Conservation (phyloP, 1,284 basidiomycete genomes). For the Flammula alnicola region DNA sequence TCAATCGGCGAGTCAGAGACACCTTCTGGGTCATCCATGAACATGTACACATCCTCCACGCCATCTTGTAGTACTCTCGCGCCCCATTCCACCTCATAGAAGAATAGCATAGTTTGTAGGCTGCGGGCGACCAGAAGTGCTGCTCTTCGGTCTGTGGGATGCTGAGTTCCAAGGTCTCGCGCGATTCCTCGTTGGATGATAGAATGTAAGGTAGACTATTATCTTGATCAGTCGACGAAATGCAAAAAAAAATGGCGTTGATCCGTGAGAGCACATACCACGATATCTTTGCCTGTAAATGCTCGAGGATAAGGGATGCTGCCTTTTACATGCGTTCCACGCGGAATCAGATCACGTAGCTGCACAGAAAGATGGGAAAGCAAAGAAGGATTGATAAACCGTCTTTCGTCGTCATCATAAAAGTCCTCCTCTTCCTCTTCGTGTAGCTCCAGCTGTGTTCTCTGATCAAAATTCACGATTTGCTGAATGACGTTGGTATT, state of each 20-base stretch:
- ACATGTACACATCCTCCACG: conserved; percentile 95
- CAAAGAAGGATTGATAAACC: conserved; percentile 86
- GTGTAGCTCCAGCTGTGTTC: conserved; percentile 40
- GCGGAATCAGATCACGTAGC: conserved; percentile 84
- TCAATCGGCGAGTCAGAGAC: conserved; percentile 57
- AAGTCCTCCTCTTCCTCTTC: conserved; percentile 69
- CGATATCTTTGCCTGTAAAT: conserved; percentile 92
- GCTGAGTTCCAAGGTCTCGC: conserved; percentile 69
- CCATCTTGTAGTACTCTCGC: conserved; percentile 84
- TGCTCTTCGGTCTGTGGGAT: conserved; percentile 72
- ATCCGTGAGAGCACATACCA: conserved; percentile 58
- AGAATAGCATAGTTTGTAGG: conserved; percentile 91
- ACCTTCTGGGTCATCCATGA: conserved; percentile 86
- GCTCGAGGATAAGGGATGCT: conserved; percentile 85
- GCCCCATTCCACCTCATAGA: conserved; percentile 98
- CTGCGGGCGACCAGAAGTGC: conserved; percentile 88
- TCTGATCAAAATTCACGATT: conserved; percentile 35
- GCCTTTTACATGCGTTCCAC: conserved; percentile 88
- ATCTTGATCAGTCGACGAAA: conserved; percentile 6
- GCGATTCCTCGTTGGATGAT: conserved; percentile 75
- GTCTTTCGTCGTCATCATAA: conserved; percentile 69
- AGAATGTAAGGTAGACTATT: conserved; percentile 79
- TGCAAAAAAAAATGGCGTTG: conserved; percentile 2
- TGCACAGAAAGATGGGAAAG: conserved; percentile 90
- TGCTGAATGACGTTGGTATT: conserved; percentile 37